A percentile compares a stretch with the other conserved stretches of the same genome.
Conservation (phyloP, 257 asterid genomes). For the Solanum medicagineum region DNA sequence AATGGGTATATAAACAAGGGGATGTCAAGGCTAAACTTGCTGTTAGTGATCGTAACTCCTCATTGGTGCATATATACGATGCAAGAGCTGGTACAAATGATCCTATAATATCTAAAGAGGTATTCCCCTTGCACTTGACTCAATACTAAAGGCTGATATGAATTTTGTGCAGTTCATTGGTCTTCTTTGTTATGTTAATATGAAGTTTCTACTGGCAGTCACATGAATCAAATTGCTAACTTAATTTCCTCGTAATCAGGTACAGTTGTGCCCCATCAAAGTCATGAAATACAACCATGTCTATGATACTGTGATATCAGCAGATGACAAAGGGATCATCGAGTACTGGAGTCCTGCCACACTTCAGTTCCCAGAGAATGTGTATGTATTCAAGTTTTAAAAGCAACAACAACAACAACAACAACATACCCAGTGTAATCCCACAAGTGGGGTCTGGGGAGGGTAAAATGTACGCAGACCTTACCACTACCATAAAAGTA, state of each 20-base stretch:
- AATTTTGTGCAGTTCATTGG: background rate
- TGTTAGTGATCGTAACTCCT: conserved; percentile 72
- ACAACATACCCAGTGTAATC: no score
- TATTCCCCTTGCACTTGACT: conserved; percentile 7
- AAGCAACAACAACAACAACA: no score
- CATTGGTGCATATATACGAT: conserved; percentile 78
- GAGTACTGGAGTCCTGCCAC: conserved; percentile 94
- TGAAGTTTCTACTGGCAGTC: background rate
- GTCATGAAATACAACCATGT: conserved; percentile 89
- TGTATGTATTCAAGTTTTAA: conserved; percentile 23
- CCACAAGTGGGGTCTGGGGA: no score
- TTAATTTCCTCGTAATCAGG: conserved; percentile 27
- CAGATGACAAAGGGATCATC: conserved; percentile 88
- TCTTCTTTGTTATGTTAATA: background rate
- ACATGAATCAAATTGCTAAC: background rate
- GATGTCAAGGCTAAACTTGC: conserved; percentile 89
- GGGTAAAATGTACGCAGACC: no score
- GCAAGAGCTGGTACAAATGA: conserved; percentile 91
- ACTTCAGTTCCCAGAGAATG: conserved; percentile 75
- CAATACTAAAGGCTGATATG: background rate
- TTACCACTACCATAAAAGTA: no score
- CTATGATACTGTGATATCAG: conserved; percentile 76
- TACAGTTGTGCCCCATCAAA: conserved; percentile 67
- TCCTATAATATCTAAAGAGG: conserved; percentile 72
- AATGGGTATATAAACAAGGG: conserved; percentile 94